These are phyloP conservation scores for Alternaria triticina DNA, from an alignment of 2,329 filamentous ascomycete species.

Conservation along the genomic window DNA sequence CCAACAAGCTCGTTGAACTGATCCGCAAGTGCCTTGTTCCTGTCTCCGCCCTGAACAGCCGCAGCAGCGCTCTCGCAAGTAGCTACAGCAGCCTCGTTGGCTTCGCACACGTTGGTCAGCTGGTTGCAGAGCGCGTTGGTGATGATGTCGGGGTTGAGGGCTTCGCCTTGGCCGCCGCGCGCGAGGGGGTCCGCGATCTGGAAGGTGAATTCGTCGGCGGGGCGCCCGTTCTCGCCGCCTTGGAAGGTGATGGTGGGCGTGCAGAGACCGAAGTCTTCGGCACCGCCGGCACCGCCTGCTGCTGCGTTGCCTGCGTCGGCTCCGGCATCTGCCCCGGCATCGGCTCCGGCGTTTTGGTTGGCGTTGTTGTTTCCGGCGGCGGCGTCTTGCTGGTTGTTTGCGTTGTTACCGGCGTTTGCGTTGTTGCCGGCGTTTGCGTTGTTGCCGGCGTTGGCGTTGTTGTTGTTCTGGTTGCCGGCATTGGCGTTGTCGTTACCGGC, in stretches of 20 bases:
- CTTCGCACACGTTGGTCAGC: constrained; percentile 69
- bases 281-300: constrained; percentile 18
- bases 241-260: constrained; percentile 65
- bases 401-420: constrained; percentile 14
- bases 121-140: constrained; percentile 75
- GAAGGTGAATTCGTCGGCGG: constrained; percentile 69
- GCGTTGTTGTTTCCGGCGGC: constrained; percentile 16
- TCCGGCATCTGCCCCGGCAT: background rate
- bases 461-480: constrained; percentile 11
- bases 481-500: background rate
- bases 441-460: constrained; percentile 11
- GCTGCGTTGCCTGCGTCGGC: constrained; percentile 17
- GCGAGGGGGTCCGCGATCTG: constrained; percentile 68
- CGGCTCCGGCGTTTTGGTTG: constrained; percentile 20
- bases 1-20: constrained; percentile 51
- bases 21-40: constrained; percentile 51
- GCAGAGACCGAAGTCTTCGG: constrained; percentile 47
- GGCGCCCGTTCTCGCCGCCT: constrained; percentile 59
- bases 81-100: constrained; percentile 64
- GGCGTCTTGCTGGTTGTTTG: constrained; percentile 18
- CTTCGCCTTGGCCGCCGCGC: constrained; percentile 68
- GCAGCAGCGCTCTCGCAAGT: constrained; percentile 62
- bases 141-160: constrained; percentile 75
- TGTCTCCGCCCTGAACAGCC: constrained; percentile 55
- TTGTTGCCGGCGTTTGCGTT: no score